Percentiles rank a stretch among this genome's conserved stretches.
Conservation (phyloP, 805 yeast species). For the Martiniozyma abietophila region DNA sequence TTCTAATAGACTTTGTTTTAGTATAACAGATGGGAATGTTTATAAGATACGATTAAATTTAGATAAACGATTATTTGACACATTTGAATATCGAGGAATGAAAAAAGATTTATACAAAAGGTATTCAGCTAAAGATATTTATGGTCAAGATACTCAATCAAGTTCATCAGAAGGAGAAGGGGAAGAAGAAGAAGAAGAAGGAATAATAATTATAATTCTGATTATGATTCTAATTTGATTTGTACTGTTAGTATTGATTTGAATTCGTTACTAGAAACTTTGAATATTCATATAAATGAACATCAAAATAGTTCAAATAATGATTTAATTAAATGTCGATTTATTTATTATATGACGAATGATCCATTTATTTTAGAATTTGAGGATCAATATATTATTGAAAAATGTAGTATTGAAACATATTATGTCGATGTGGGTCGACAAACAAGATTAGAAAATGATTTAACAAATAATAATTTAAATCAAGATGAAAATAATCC, state of each 20-base stretch:
- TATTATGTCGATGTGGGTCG: constrained; percentile 19
- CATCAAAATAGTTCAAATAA: constrained; percentile 15
- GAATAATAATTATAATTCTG: neutral
- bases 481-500: constrained; percentile 22
- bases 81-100: constrained; percentile 20
- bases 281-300: constrained; percentile 32
- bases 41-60: constrained; percentile 30
- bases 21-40: constrained; percentile 37
- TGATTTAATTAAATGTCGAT: constrained; percentile 36
- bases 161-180: constrained; percentile 8
- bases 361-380: constrained; percentile 47
- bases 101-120: constrained; percentile 4
- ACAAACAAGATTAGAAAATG: neutral
- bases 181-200: constrained; percentile 8
- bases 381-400: constrained; percentile 43
- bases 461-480: constrained; percentile 16
- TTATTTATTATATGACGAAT: constrained; percentile 41
- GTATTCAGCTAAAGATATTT: constrained; percentile 1
- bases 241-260: constrained; percentile 35
- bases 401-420: constrained; percentile 49
- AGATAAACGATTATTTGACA: constrained; percentile 29
- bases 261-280: constrained; percentile 39
- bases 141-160: constrained; percentile 9
- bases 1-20: constrained; percentile 42
- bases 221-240: constrained; percentile 7